These are phyloP conservation scores for Blastocladiella emersonii DNA, from an alignment of 371 early-diverging fungal genomes.

Conservation along the genomic window DNA sequence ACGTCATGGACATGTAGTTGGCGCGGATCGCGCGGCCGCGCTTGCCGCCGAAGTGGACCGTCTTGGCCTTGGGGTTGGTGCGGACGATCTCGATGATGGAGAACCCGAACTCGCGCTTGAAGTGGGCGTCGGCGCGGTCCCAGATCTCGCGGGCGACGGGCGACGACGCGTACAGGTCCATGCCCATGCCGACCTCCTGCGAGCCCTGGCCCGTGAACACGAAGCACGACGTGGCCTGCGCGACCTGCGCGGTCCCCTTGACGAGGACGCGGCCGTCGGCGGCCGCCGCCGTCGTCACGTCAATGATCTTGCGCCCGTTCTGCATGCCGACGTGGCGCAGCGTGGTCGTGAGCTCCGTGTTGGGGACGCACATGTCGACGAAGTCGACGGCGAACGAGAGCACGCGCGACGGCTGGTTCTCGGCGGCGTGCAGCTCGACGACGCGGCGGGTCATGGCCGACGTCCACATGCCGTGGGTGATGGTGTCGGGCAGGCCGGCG, in stretches of 20 bases:
- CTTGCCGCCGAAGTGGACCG: constrained; percentile 86
- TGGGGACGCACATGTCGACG: constrained; percentile 74
- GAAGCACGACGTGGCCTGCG: constrained; percentile 79
- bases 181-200: constrained; percentile 92
- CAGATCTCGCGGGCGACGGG: constrained; percentile 74
- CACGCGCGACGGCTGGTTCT: constrained; percentile 83
- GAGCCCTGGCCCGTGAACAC: constrained; percentile 96
- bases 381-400: constrained; percentile 66
- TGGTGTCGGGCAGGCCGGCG: constrained; percentile 82
- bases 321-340: constrained; percentile 90
- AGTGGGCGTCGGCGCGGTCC: constrained; percentile 84
- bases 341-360: constrained; percentile 73
- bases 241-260: constrained; percentile 83
- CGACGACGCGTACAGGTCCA: constrained; percentile 77
- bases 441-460: constrained; percentile 86
- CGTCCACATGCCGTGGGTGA: constrained; percentile 98
- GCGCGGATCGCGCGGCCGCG: constrained; percentile 79
- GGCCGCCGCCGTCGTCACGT: constrained; percentile 72
- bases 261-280: constrained; percentile 75
- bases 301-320: constrained; percentile 89
- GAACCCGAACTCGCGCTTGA: constrained; percentile 73
- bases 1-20: constrained; percentile 82
- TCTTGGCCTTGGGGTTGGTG: constrained; percentile 71
- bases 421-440: constrained; percentile 87
- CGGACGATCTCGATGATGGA: constrained; percentile 89